Evolutionary conservation across 163 green algal genomes (phyloP).

Genomic region (Picocystis sp.): DNA sequence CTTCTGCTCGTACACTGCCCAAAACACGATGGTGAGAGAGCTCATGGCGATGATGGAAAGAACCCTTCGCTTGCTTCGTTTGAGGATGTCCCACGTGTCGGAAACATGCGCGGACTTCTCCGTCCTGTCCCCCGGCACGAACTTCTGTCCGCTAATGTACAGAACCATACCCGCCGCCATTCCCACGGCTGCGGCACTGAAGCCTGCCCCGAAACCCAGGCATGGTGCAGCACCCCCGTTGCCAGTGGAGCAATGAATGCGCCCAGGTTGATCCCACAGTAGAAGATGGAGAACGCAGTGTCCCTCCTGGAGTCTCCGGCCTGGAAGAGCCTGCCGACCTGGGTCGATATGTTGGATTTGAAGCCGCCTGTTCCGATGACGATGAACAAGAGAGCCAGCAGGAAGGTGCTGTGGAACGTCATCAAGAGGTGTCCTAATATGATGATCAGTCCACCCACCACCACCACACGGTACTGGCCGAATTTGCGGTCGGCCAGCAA

Average conservation of each 20-base stretch:
- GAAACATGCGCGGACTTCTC: slow-evolving; percentile 1
- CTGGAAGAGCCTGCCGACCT: slow-evolving; percentile 13
- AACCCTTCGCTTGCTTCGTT: not conserved
- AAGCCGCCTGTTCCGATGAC: slow-evolving; percentile 15
- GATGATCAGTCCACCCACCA: slow-evolving; percentile 13
- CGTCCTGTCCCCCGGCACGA: not conserved
- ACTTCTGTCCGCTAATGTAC: slow-evolving; percentile 5
- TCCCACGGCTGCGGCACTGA: slow-evolving; percentile 9
- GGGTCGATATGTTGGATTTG: slow-evolving; percentile 16
- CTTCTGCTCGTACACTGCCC: slow-evolving; percentile 18
- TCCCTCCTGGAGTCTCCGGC: slow-evolving; percentile 5
- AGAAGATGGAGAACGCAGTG: slow-evolving; percentile 16
- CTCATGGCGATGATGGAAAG: slow-evolving; percentile 3
- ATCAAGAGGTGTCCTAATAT: slow-evolving; percentile 12
- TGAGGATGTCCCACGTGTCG: not conserved
- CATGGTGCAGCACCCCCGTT: slow-evolving; percentile 5
- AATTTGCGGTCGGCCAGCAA: slow-evolving; percentile 10
- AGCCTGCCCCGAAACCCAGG: slow-evolving; percentile 11
- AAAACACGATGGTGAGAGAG: slow-evolving; percentile 13
- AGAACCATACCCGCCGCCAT: slow-evolving; percentile 7
- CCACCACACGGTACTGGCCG: slow-evolving; percentile 8
- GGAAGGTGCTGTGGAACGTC: slow-evolving; percentile 7
- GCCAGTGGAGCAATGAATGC: slow-evolving; percentile 16
- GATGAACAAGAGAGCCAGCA: slow-evolving; percentile 13
- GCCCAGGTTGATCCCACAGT: slow-evolving; percentile 19